Conservation (phyloP, 2,329 filamentous ascomycete genomes). For the Stachybotrys echinatus region DNA sequence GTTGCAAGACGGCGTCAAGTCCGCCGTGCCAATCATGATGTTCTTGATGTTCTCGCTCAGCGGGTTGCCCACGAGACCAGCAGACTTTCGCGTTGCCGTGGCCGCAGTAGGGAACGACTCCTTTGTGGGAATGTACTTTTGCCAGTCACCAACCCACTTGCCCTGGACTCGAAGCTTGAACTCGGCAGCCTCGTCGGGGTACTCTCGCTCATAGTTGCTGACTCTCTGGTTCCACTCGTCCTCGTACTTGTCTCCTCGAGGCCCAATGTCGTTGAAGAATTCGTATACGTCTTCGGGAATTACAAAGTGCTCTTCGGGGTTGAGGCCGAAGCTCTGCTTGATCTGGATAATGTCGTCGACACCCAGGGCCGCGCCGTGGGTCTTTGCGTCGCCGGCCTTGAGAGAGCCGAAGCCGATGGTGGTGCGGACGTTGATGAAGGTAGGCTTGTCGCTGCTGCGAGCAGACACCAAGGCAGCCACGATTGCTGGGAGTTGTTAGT, state of each 20-base stretch:
- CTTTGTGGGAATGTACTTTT: slow-evolving; percentile 32
- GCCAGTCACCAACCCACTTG: slow-evolving; percentile 35
- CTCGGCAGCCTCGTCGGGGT: slow-evolving; percentile 38
- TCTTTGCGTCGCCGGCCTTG: slow-evolving; percentile 35
- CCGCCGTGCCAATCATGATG: slow-evolving; percentile 42
- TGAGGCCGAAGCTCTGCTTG: slow-evolving; percentile 13
- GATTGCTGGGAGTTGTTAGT: not conserved
- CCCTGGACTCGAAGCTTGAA: slow-evolving; percentile 37
- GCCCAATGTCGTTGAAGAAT: slow-evolving; percentile 37
- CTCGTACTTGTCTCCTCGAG: slow-evolving; percentile 32
- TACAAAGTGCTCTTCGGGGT: slow-evolving; percentile 12
- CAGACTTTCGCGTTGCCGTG: slow-evolving; percentile 38
- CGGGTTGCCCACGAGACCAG: slow-evolving; percentile 36
- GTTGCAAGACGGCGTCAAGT: slow-evolving; percentile 39
- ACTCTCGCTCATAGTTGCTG: slow-evolving; percentile 28
- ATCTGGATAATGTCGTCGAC: slow-evolving; percentile 37
- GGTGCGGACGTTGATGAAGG: slow-evolving; percentile 49
- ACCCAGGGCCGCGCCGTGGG: slow-evolving; percentile 50
- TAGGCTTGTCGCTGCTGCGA: slow-evolving; percentile 33
- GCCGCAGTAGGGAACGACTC: slow-evolving; percentile 33
- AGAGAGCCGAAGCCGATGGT: slow-evolving; percentile 41
- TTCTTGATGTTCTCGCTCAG: slow-evolving; percentile 33
- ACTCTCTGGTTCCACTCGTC: slow-evolving; percentile 36
- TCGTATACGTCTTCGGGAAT: slow-evolving; percentile 32
- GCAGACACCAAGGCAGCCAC: not conserved